Evolutionary conservation across 2,329 filamentous ascomycete species (phyloP).

Genomic region (Botryotinia calthae): DNA sequence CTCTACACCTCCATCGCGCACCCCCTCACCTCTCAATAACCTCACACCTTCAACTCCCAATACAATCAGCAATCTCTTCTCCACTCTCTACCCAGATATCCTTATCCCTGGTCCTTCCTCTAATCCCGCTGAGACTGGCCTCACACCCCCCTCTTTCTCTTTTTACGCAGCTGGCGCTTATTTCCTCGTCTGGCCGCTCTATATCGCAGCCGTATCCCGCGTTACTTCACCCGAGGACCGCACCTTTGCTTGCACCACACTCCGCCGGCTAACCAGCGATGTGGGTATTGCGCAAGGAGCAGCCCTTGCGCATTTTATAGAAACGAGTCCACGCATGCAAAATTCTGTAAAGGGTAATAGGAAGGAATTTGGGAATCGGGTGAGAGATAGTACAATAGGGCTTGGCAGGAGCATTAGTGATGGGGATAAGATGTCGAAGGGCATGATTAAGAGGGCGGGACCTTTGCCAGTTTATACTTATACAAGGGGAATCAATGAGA

Average conservation of each 20-base stretch:
- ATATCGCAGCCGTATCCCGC: background rate
- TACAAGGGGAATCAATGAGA: background rate
- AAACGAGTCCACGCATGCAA: background rate
- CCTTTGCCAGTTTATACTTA: background rate
- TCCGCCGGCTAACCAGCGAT: background rate
- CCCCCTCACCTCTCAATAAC: background rate
- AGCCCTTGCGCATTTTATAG: background rate
- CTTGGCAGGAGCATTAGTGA: constrained; percentile 4
- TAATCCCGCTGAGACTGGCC: background rate
- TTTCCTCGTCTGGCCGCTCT: background rate
- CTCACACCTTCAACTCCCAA: background rate
- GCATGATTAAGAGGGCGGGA: background rate
- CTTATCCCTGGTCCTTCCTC: background rate
- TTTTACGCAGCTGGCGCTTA: background rate
- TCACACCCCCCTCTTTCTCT: background rate
- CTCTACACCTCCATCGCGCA: background rate
- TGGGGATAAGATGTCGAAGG: background rate
- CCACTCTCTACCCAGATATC: background rate
- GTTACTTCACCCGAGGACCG: background rate
- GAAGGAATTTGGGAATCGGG: constrained; percentile 14
- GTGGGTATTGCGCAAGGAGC: background rate
- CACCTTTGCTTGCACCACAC: background rate
- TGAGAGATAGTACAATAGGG: constrained; percentile 15
- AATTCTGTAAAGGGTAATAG: background rate
- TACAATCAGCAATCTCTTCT: background rate